Evolutionary conservation across 257 asterid species (phyloP).

Genomic region (Solanum gandarillasii): DNA sequence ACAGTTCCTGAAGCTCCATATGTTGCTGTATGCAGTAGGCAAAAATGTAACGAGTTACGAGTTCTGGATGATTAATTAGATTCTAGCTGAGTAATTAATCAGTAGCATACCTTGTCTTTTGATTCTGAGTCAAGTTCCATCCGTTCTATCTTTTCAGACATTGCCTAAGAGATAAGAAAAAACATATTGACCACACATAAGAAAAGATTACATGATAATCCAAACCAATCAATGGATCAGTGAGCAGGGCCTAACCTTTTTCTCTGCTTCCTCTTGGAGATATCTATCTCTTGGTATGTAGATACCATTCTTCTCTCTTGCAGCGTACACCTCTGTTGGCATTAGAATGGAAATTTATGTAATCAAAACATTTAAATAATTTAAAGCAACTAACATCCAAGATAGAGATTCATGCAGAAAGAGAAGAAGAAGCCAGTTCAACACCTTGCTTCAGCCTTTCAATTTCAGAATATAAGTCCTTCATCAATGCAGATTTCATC

Average conservation of each 20-base stretch:
- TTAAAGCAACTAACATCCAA: background rate
- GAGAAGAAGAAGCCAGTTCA: background rate
- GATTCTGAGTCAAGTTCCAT: constrained; percentile 89
- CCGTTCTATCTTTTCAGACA: constrained; percentile 89
- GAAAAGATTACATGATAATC: background rate
- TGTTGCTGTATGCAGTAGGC: constrained; percentile 51
- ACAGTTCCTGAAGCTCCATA: constrained; percentile 72
- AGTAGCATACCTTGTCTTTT: constrained; percentile 70
- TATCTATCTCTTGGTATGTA: constrained; percentile 95
- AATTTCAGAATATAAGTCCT: constrained; percentile 38
- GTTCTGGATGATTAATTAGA: background rate
- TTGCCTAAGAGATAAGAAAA: constrained; percentile 43
- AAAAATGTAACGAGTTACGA: background rate
- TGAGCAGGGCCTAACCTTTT: constrained; percentile 43
- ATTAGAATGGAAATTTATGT: background rate
- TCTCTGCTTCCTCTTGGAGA: constrained; percentile 99
- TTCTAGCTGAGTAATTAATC: background rate
- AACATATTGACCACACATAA: background rate
- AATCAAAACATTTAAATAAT: background rate
- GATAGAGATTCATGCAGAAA: background rate
- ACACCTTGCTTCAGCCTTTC: constrained; percentile 96
- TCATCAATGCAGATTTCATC: constrained; percentile 42
- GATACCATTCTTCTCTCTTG: constrained; percentile 96
- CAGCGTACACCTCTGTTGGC: constrained; percentile 89
- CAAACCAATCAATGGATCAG: background rate